Percentiles rank a stretch among this genome's conserved stretches.
Conservation (phyloP, 2,329 filamentous ascomycete genomes). For the Knoxdaviesia proteae region DNA sequence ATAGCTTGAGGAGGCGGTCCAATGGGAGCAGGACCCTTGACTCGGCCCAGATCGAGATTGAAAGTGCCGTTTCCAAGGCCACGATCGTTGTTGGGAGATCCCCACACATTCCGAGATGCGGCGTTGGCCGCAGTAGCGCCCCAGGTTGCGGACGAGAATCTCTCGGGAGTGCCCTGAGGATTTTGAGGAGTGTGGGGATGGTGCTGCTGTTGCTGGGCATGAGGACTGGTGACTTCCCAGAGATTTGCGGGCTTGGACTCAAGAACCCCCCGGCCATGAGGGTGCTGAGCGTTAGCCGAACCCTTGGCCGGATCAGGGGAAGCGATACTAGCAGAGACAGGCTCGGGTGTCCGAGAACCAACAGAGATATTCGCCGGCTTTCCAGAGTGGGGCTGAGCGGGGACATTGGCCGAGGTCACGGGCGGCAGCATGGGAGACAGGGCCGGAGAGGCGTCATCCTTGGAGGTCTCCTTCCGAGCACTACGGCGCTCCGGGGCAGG, state of each 20-base stretch:
- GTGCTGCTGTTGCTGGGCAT: background rate
- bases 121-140: background rate
- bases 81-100: conserved; percentile 47
- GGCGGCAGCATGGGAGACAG: background rate
- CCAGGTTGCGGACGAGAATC: too few relatives aligned
- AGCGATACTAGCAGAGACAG: background rate
- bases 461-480: conserved; percentile 27
- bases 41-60: conserved; percentile 34
- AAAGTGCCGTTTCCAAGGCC: conserved; percentile 65
- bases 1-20: conserved; percentile 13
- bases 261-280: too few relatives aligned
- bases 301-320: background rate
- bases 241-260: too few relatives aligned
- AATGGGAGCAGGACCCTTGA: conserved; percentile 25
- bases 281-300: too few relatives aligned
- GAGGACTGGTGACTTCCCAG: background rate
- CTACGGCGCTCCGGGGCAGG: conserved; percentile 40
- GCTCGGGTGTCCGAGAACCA: too few relatives aligned
- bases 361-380: too few relatives aligned
- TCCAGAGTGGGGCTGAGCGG: background rate
- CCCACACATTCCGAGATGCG: conserved; percentile 44
- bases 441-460: conserved; percentile 16
- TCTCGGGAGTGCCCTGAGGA: too few relatives aligned
- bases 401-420: background rate
- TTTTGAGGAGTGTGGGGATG: background rate